Evolutionary conservation across 1,139 yeast species (phyloP), one percentile per base, ranked within the genome.

Genomic region (Suzukiozyma palmioleophila): DNA sequence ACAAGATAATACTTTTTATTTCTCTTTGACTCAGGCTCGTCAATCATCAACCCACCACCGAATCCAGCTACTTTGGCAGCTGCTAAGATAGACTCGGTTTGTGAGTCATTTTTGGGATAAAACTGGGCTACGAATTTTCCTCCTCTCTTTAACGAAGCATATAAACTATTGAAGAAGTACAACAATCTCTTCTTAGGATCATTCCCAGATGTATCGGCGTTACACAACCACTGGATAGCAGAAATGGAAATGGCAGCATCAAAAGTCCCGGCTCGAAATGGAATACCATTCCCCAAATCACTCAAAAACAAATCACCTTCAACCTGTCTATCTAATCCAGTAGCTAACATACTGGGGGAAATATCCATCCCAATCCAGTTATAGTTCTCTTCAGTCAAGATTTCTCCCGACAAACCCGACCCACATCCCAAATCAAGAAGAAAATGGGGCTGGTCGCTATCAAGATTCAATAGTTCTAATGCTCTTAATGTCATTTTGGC

Each of bases 51-150:
- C 46, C 99, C 99, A 53, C 98, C 97, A 39, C 89, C 94, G 60
- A 92, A 92, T 2, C 99, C 99, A 0, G 97, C 86, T 5, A 86
- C 82, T 59, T 89, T 90, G 4, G 98, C 97, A 14, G 96, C 88
- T 27, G 74, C 73, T 44, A 86, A 67, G 32, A 92, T 88, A 37
- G 79, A 74, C 42, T 87, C 85, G 8, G 84, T 80, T 61, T 92
- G 97, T 32, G 73, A 75, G 49, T 92, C 96, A 59, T 88, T 85
- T 60, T 83, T 81, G 9, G 99, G 99, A 62, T 92, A 92, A 59
- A 92, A 92, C 62, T 92, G 99, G 28, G 96, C 96, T 15, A 87
- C 96, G 49, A 90, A 95, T 60, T 92, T 92, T 3, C 98, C 99
- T 31, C 98, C 98, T 58, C 96, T 77, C 57, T 78, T 84, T 59